These are phyloP conservation scores for Delphinella strobiligena DNA, from an alignment of 2,329 filamentous ascomycete genomes.

Conservation along the genomic window DNA sequence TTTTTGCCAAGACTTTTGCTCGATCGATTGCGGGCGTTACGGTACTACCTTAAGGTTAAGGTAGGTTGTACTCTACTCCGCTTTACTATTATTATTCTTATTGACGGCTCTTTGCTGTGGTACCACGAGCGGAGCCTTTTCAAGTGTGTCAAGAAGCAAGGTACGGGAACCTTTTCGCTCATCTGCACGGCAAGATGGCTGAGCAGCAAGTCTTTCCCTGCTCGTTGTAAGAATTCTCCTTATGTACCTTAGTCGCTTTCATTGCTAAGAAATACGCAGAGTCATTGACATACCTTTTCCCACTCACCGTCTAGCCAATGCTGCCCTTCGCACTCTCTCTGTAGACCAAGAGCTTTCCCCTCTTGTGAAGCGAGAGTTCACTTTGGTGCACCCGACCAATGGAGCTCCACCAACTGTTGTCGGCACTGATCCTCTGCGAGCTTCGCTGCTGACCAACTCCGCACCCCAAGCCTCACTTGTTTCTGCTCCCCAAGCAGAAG, in stretches of 20 bases:
- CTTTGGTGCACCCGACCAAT: slow-evolving; percentile 28
- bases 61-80: no score
- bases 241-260: background rate
- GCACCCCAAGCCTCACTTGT: slow-evolving; percentile 10
- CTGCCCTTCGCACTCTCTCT: slow-evolving; percentile 61
- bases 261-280: slow-evolving; percentile 30
- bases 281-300: slow-evolving; percentile 72
- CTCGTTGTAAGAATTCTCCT: slow-evolving; percentile 21
- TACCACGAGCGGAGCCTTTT: no score
- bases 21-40: no score
- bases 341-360: slow-evolving; percentile 86
- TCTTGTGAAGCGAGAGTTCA: slow-evolving; percentile 62
- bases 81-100: no score
- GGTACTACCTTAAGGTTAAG: no score
- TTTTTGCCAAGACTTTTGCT: no score
- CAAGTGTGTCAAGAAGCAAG: no score
- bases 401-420: slow-evolving; percentile 9
- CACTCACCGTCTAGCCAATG: slow-evolving; percentile 60
- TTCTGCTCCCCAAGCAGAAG: background rate
- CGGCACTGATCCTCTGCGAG: slow-evolving; percentile 12
- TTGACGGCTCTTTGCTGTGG: no score
- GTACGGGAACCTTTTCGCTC: no score
- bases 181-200: no score
- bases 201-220: slow-evolving; percentile 23
- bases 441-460: slow-evolving; percentile 12